These are phyloP conservation scores for Cordyceps fumosorosea DNA, from an alignment of 2,329 filamentous ascomycete species.

Conservation along the genomic window DNA sequence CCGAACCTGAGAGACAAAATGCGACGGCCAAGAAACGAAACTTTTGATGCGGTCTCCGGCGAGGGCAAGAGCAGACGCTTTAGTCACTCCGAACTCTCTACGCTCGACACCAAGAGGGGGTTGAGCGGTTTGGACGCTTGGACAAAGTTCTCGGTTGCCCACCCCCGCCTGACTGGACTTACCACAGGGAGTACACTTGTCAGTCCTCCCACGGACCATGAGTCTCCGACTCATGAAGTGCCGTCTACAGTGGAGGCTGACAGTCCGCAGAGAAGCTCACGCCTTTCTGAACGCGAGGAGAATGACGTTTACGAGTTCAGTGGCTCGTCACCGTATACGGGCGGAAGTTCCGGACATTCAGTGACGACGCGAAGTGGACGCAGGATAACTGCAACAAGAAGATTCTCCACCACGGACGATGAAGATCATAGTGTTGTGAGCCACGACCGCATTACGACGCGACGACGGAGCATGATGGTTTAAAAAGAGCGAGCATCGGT, in stretches of 20 bases:
- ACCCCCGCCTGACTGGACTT: neutral
- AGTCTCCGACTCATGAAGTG: neutral
- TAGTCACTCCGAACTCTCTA: conserved; percentile 27
- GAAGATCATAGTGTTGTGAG: conserved; percentile 25
- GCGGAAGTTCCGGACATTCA: conserved; percentile 20
- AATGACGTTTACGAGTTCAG: conserved; percentile 51
- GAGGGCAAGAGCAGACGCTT: conserved; percentile 47
- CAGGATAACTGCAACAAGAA: conserved; percentile 28
- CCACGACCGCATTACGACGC: conserved; percentile 28
- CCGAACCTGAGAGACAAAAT: conserved; percentile 78
- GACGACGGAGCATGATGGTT: conserved; percentile 55
- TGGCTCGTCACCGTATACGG: conserved; percentile 34
- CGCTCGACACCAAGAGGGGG: conserved; percentile 30
- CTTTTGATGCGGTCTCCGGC: conserved; percentile 67
- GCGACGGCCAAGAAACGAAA: conserved; percentile 69
- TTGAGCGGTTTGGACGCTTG: conserved; percentile 24
- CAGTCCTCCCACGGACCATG: neutral
- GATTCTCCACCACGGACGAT: conserved; percentile 32
- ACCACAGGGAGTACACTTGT: neutral
- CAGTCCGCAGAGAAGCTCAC: neutral
- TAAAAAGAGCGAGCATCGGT: conserved; percentile 24
- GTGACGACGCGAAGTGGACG: conserved; percentile 24
- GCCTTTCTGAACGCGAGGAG: neutral
- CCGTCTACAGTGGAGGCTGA: neutral
- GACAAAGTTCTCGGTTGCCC: conserved; percentile 22